Base-by-base conservation (phyloP, 495 filamentous ascomycete genomes). In the Hypoxylon intermedium region DNA sequence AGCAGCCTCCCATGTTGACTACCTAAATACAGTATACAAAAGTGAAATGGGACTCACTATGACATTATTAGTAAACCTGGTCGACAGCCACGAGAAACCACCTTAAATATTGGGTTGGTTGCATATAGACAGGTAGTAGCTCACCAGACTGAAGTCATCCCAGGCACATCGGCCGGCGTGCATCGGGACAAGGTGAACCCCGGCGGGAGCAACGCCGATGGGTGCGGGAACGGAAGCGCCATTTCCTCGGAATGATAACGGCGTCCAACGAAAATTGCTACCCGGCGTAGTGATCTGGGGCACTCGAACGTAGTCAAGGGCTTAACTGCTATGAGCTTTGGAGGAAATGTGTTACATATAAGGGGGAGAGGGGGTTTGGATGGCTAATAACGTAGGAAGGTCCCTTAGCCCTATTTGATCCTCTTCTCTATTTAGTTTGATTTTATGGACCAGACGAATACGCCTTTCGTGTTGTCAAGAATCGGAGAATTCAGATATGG, bases 131-230 rank as follows among this genome's bases (percentile, higher is more conserved):
- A 51, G 2, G 9, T 24, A 24, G 37, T 5, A 18, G 53, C 64
- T 63, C 37, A 70, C 67, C 67, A 70, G 34, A 68, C 61, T 13
- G 47, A 40, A 45, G 50, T 45, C 65, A 70, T 68, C 16, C 45
- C 65, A 34, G 30, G 24, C 31, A 53, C 45, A 33, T 70, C 68
- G 13, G 41, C 60, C 46, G 68, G 68, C 41, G 42, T 48, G 36
- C 58, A 63, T 45, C 68, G 51, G 21, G 57, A 53, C 58, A 70
- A 45, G 1, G 51, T 45, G 20, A 70, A 65, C 2, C 68, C 68
- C 12, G 20, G 20, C 26, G 65, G 60, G 9, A 70, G 20, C 23
- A 70, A n/a, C 0, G 40, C 53, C 36, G 23, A n/a, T n/a, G 67
- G 65, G 20, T 52, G 65, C 23, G 51, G 43, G 43, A 68, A 68